Evolutionary conservation across 768 basidiomycete genomes (phyloP).

Genomic region (Trametes maxima): DNA sequence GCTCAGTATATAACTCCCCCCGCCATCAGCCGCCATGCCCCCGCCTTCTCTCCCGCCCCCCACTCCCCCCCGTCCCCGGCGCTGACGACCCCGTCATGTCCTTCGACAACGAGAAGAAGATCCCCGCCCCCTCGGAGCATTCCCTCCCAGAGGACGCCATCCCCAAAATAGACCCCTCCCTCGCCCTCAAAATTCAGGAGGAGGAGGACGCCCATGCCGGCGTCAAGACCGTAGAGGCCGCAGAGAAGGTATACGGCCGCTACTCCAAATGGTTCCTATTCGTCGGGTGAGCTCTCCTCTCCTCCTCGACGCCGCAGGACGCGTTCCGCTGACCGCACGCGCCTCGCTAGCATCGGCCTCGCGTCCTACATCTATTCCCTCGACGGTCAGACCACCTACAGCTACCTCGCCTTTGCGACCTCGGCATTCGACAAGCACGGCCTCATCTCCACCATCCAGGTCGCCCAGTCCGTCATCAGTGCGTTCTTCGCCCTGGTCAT

Average conservation of each 20-base stretch:
- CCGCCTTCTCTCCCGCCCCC: no score
- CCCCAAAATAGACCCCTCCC: not conserved
- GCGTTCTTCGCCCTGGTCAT: no score
- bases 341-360: constrained; percentile 49
- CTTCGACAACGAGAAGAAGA: not conserved
- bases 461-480: constrained; percentile 29
- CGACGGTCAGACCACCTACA: constrained; percentile 68
- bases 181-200: not conserved
- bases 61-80: no score
- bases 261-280: constrained; percentile 64
- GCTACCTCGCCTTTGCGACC: constrained; percentile 42
- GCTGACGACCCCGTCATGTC: constrained; percentile 15
- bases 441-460: constrained; percentile 26
- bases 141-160: constrained; percentile 6
- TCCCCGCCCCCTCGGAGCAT: not conserved
- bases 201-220: constrained; percentile 39
- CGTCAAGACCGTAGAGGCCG: constrained; percentile 52
- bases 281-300: no score
- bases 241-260: constrained; percentile 52
- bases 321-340: not conserved
- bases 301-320: no score
- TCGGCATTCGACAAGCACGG: constrained; percentile 24
- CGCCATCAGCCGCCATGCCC: no score
- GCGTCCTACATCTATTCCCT: constrained; percentile 77
- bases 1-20: no score